Conservation (phyloP, 345 rosid species). For the Aquilaria sinensis region DNA sequence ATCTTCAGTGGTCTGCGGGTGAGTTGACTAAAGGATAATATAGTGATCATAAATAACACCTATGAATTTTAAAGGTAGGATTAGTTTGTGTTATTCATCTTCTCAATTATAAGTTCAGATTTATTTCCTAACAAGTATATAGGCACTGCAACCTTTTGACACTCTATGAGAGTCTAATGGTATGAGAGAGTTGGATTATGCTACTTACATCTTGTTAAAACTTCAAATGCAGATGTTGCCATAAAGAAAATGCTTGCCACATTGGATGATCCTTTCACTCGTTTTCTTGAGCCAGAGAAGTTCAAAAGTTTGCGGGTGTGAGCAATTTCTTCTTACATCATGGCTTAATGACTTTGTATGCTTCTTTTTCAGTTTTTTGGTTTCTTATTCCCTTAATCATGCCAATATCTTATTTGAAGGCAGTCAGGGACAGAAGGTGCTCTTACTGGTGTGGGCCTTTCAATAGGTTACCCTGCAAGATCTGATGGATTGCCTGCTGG, state of each 20-base stretch:
- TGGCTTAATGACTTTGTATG: not conserved
- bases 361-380: not conserved
- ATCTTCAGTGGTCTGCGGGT: too few species aligned
- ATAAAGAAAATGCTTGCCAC: slow-evolving; percentile 92
- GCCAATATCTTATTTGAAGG: slow-evolving; percentile 63
- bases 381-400: slow-evolving; percentile 15
- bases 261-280: slow-evolving; percentile 85
- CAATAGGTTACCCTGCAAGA: slow-evolving; percentile 76
- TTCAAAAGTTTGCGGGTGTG: slow-evolving; percentile 86
- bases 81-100: too few species aligned
- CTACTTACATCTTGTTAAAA: too few species aligned
- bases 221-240: slow-evolving; percentile 55
- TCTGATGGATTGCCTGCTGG: slow-evolving; percentile 54
- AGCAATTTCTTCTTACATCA: slow-evolving; percentile 19
- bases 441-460: slow-evolving; percentile 88
- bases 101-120: too few species aligned
- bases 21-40: too few species aligned
- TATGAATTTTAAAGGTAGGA: too few species aligned
- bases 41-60: too few species aligned
- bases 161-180: too few species aligned
- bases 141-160: too few species aligned
- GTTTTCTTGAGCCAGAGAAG: slow-evolving; percentile 90
- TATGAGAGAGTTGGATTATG: too few species aligned
- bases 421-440: slow-evolving; percentile 98
- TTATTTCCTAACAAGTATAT: too few species aligned